Evolutionary conservation across 768 basidiomycete species (phyloP).

Genomic region (Termitomyces sp.): DNA sequence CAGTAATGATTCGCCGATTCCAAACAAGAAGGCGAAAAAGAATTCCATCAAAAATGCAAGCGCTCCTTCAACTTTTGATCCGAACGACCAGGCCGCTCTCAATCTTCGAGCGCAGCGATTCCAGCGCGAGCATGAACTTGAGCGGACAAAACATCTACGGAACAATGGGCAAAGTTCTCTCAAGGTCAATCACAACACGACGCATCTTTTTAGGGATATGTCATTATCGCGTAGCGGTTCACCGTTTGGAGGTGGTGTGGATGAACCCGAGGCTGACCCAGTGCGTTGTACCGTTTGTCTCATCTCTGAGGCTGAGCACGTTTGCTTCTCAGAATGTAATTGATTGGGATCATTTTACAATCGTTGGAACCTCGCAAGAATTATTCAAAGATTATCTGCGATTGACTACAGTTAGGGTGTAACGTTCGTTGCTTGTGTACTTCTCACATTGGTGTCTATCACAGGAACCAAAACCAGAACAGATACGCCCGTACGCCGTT

Average conservation of each 20-base stretch:
- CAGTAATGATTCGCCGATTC: conserved; percentile 33
- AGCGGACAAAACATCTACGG: conserved; percentile 54
- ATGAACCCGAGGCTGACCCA: conserved; percentile 70
- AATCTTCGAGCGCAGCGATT: conserved; percentile 84
- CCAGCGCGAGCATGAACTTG: conserved; percentile 83
- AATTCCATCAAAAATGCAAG: conserved; percentile 7
- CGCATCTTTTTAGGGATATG: conserved; percentile 46
- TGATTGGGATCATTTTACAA: conserved; percentile 94
- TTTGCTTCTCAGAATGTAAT: conserved; percentile 72
- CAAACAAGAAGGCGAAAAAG: conserved; percentile 41
- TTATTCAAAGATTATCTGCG: conserved; percentile 96
- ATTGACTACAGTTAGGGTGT: conserved; percentile 69
- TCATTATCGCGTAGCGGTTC: conserved; percentile 45
- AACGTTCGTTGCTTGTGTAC: not conserved
- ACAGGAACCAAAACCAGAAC: conserved; percentile 91
- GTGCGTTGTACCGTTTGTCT: conserved; percentile 34
- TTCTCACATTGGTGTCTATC: not conserved
- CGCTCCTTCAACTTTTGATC: conserved; percentile 34
- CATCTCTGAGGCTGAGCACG: not conserved
- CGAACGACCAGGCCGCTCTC: conserved; percentile 63
- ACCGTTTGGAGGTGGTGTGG: conserved; percentile 39
- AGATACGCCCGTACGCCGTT: conserved; percentile 84
- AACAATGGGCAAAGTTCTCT: conserved; percentile 30
- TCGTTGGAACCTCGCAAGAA: conserved; percentile 85
- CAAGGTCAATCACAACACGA: conserved; percentile 42